Conservation (phyloP, 2,329 filamentous ascomycete genomes). For the Paecilomyces fulvus region DNA sequence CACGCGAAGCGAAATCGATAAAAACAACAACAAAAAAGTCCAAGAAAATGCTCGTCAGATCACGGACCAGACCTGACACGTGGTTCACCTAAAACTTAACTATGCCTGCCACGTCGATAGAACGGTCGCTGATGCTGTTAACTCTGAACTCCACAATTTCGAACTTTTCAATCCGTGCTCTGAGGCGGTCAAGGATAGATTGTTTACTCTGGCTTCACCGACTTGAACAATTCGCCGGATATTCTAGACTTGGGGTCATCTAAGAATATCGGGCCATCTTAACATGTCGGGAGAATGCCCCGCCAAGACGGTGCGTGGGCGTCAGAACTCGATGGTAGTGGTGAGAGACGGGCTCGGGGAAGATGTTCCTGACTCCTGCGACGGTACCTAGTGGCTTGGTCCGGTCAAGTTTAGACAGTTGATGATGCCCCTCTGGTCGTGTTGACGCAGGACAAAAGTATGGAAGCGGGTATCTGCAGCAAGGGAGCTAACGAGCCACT, state of each 20-base stretch:
- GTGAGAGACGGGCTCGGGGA: conserved; percentile 20
- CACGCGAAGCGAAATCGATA: neutral
- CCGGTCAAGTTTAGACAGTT: neutral
- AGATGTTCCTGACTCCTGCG: conserved; percentile 16
- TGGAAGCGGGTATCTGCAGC: conserved; percentile 1
- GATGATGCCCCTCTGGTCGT: neutral
- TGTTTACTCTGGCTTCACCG: neutral
- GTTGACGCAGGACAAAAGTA: neutral
- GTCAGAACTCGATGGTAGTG: conserved; percentile 19
- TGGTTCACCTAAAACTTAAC: neutral
- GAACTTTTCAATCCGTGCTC: neutral
- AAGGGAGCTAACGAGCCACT: neutral
- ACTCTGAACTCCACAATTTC: neutral
- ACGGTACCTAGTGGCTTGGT: conserved; percentile 2
- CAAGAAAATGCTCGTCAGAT: neutral
- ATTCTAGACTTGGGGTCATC: conserved; percentile 3
- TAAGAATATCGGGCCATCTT: conserved; percentile 6
- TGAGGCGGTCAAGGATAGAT: neutral
- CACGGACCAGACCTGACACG: neutral
- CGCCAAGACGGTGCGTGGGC: conserved; percentile 8
- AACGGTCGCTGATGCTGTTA: neutral
- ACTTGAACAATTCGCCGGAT: conserved; percentile 1
- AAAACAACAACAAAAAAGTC: neutral
- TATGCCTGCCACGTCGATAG: neutral
- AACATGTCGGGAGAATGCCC: conserved; percentile 15